Percentiles rank a stretch among this genome's conserved stretches.
phyloP scores from a whole-genome alignment of 2,329 filamentous ascomycete genomes.

The Lasiodiplodia citricola region DNA sequence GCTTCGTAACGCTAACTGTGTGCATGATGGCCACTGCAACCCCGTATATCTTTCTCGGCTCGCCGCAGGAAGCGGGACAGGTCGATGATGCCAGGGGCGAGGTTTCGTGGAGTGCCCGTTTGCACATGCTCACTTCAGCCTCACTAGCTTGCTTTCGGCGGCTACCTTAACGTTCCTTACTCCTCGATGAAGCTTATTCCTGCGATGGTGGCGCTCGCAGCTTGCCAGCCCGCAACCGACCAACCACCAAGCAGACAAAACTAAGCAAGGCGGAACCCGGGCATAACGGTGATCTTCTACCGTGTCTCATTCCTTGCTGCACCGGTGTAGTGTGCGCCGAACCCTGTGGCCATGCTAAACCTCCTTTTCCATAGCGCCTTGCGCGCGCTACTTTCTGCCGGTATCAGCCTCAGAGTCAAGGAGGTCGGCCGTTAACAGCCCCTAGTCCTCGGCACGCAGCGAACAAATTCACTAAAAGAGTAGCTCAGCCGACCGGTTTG shows the following conservation, averaged over 20 bases:
- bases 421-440: background rate
- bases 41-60: constrained; percentile 14
- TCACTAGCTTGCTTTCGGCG: background rate
- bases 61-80: constrained; percentile 14
- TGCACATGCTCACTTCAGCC: background rate
- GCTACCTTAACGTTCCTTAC: constrained; percentile 5
- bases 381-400: background rate
- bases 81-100: constrained; percentile 1
- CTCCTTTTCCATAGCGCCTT: background rate
- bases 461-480: background rate
- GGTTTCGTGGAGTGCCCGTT: background rate
- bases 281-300: background rate
- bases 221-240: background rate
- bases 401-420: background rate
- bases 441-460: constrained; percentile 13
- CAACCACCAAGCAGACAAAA: constrained; percentile 1
- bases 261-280: background rate
- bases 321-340: background rate
- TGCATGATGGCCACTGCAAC: constrained; percentile 22
- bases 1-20: constrained; percentile 19
- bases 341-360: background rate
- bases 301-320: background rate
- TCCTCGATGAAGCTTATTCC: constrained; percentile 14
- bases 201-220: background rate
- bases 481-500: background rate